phyloP scores from a whole-genome alignment of 2,329 filamentous ascomycete species.

The Corinectria fuckeliana region DNA sequence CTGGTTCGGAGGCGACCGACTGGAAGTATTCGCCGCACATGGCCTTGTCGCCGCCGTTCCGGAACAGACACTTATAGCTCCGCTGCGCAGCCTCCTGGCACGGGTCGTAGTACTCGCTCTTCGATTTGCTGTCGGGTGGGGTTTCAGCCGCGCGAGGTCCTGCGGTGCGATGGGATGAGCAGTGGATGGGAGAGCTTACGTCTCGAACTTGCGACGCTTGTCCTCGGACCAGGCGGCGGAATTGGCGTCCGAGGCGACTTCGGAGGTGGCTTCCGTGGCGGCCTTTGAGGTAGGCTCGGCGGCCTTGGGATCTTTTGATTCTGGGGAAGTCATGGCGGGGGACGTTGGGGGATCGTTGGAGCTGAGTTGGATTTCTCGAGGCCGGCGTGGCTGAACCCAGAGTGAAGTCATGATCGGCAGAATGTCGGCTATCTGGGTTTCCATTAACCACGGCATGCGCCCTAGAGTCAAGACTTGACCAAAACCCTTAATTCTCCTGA shows the following conservation, averaged over 20 bases:
- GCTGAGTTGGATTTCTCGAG: neutral
- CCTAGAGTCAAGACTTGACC: neutral
- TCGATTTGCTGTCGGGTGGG: constrained; percentile 69
- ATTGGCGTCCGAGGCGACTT: constrained; percentile 4
- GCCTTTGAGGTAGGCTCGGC: neutral
- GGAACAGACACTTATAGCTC: constrained; percentile 86
- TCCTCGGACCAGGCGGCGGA: constrained; percentile 62
- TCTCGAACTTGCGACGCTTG: constrained; percentile 68
- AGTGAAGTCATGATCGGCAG: constrained; percentile 28
- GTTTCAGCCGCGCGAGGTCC: constrained; percentile 13
- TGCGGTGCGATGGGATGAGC: neutral
- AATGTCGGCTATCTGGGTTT: constrained; percentile 19
- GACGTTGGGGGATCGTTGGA: neutral
- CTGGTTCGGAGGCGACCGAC: constrained; percentile 58
- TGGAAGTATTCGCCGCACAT: constrained; percentile 97
- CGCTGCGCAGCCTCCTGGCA: constrained; percentile 89
- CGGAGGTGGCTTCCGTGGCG: neutral
- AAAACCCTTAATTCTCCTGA: constrained; percentile 8
- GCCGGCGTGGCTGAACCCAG: neutral
- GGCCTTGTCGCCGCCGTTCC: constrained; percentile 84
- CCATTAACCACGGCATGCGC: neutral
- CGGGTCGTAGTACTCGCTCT: constrained; percentile 92
- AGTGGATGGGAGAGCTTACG: constrained; percentile 51
- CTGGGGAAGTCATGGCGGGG: constrained; percentile 20
- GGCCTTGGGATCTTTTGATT: constrained; percentile 22